phyloP scores from a whole-genome alignment of 768 basidiomycete genomes.

The Galerina marginata region DNA sequence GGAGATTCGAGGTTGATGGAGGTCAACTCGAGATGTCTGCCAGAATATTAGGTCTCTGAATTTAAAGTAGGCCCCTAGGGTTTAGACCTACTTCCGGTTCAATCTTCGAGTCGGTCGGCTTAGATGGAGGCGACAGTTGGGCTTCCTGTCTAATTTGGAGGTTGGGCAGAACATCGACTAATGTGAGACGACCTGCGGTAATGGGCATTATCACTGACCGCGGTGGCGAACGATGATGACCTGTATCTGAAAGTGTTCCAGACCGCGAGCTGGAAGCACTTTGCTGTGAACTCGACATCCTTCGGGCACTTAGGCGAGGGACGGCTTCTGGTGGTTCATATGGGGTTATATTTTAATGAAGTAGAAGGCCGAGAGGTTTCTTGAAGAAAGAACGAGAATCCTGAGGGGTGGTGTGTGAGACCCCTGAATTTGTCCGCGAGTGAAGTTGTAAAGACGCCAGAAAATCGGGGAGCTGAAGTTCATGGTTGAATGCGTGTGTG shows the following conservation, averaged over 20 bases:
- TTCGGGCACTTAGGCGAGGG: conserved; percentile 44
- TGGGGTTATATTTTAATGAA: conserved; percentile 70
- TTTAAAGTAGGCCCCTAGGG: not conserved
- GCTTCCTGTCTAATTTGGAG: conserved; percentile 7
- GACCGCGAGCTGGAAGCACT: conserved; percentile 40
- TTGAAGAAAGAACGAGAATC: conserved; percentile 17
- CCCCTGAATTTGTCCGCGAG: conserved; percentile 8
- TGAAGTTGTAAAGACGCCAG: conserved; percentile 31
- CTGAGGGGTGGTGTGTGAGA: conserved; percentile 20
- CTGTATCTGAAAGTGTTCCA: conserved; percentile 33
- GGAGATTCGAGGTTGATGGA: conserved; percentile 81
- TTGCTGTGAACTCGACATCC: conserved; percentile 32
- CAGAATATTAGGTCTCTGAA: conserved; percentile 6
- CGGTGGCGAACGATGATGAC: conserved; percentile 19
- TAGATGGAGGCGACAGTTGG: not conserved
- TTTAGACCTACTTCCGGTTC: not conserved
- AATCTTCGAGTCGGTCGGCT: not conserved
- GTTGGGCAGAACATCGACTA: conserved; percentile 33
- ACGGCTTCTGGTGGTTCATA: conserved; percentile 67
- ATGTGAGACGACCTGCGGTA: conserved; percentile 51
- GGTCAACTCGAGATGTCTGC: conserved; percentile 50
- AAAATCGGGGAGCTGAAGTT: conserved; percentile 73
- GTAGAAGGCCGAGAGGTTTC: conserved; percentile 27
- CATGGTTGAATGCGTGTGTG: not conserved
- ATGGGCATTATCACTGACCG: conserved; percentile 19